Percentiles rank a stretch among this genome's conserved stretches.
Evolutionary conservation across 1,284 basidiomycete species (phyloP).

Genomic region (Cryptococcus hybrid): DNA sequence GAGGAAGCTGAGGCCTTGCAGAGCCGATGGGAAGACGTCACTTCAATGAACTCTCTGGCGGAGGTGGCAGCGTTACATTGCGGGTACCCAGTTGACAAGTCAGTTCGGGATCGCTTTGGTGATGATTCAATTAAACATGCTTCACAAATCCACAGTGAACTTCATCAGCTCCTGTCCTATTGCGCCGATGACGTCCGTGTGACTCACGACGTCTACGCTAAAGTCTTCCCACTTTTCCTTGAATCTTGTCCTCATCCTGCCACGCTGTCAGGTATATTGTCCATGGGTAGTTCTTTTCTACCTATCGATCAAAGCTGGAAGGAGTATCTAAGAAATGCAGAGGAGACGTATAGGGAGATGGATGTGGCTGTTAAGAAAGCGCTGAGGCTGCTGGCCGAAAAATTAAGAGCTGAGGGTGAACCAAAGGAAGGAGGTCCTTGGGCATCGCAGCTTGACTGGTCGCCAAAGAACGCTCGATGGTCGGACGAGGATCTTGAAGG

Average conservation of each 20-base stretch:
- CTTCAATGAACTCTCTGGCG: slow-evolving; percentile 85
- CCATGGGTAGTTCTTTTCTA: slow-evolving; percentile 89
- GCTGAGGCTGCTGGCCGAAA: slow-evolving; percentile 65
- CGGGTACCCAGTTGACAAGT: slow-evolving; percentile 75
- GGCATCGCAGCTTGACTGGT: slow-evolving; percentile 93
- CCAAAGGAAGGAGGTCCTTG: slow-evolving; percentile 72
- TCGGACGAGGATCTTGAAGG: too few relatives aligned
- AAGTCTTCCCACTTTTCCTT: slow-evolving; percentile 82
- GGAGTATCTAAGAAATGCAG: slow-evolving; percentile 72
- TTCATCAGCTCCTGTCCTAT: slow-evolving; percentile 80
- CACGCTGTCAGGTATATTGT: slow-evolving; percentile 85
- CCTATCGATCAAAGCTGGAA: slow-evolving; percentile 90
- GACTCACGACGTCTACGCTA: slow-evolving; percentile 78
- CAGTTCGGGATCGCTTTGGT: slow-evolving; percentile 71
- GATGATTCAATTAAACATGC: slow-evolving; percentile 44
- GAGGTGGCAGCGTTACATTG: slow-evolving; percentile 93
- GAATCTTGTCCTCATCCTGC: slow-evolving; percentile 87
- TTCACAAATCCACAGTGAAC: slow-evolving; percentile 62
- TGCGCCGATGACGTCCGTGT: slow-evolving; percentile 81
- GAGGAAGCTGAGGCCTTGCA: slow-evolving; percentile 36
- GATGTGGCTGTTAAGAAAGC: slow-evolving; percentile 68
- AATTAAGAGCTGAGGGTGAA: slow-evolving; percentile 57
- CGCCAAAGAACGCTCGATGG: slow-evolving; percentile 74
- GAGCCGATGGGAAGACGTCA: slow-evolving; percentile 80
- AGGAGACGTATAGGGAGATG: slow-evolving; percentile 72